A percentile compares a stretch with the other conserved stretches of the same genome.
Evolutionary conservation across 2,329 filamentous ascomycete species (phyloP).

Genomic region (Penicillium sp.): DNA sequence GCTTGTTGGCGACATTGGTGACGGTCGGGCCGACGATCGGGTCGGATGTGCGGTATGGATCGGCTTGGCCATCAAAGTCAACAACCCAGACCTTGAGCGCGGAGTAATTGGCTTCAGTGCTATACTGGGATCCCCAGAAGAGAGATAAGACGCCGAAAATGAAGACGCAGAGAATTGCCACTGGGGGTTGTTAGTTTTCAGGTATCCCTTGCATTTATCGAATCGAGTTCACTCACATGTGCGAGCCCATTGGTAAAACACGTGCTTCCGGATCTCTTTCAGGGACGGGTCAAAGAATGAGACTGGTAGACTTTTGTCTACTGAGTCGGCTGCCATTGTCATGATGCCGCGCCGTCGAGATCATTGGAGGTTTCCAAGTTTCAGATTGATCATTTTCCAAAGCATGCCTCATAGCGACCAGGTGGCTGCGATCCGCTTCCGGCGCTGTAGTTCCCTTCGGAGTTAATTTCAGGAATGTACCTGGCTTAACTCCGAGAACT

Average conservation of each 20-base stretch:
- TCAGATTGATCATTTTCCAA: not conserved
- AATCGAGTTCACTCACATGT: slow-evolving; percentile 19
- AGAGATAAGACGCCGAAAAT: slow-evolving; percentile 60
- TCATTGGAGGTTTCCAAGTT: not conserved
- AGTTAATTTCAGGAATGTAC: slow-evolving; percentile 1
- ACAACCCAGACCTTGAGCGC: slow-evolving; percentile 60
- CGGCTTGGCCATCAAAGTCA: slow-evolving; percentile 61
- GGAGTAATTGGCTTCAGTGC: slow-evolving; percentile 52
- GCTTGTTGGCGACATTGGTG: slow-evolving; percentile 48
- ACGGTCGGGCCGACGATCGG: slow-evolving; percentile 61
- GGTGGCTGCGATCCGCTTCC: slow-evolving; percentile 7
- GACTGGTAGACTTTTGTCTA: slow-evolving; percentile 16
- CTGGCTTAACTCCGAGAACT: slow-evolving; percentile 7
- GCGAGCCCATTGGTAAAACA: slow-evolving; percentile 27
- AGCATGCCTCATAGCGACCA: not conserved
- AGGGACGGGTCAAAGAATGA: slow-evolving; percentile 32
- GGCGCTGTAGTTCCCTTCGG: slow-evolving; percentile 6
- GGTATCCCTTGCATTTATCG: not conserved
- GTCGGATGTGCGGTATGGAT: slow-evolving; percentile 53
- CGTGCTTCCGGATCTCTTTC: slow-evolving; percentile 20
- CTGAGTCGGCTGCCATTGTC: not conserved
- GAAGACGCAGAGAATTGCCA: slow-evolving; percentile 54
- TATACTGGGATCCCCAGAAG: slow-evolving; percentile 62
- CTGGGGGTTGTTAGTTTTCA: slow-evolving; percentile 11
- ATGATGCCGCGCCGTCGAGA: not conserved